Evolutionary conservation across 257 asterid genomes (phyloP).

Genomic region (Anisodus acutangulus): DNA sequence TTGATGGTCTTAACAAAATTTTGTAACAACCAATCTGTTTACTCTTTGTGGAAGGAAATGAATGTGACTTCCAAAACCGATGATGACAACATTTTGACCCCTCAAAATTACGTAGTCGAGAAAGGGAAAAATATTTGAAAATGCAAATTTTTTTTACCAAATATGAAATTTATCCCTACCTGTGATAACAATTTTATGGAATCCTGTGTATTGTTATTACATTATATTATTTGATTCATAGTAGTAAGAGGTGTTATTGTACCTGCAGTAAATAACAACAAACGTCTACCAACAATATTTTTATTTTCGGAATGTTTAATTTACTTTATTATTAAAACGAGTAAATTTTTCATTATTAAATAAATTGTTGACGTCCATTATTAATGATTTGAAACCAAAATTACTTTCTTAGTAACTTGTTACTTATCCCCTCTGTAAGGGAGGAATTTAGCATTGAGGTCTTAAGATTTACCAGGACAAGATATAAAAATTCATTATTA

Average conservation of each 20-base stretch:
- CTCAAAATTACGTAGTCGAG: background rate
- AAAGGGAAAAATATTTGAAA: background rate
- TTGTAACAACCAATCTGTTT: background rate
- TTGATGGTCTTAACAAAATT: background rate
- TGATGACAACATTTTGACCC: background rate
- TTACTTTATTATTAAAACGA: too few species aligned
- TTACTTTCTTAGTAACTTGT: background rate
- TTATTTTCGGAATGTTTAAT: background rate
- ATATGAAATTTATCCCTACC: background rate
- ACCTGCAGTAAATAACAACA: background rate
- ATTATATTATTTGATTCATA: background rate
- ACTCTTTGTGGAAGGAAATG: slow-evolving; percentile 16
- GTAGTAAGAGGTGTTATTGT: background rate
- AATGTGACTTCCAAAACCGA: background rate
- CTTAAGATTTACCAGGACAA: background rate
- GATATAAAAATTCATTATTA: too few species aligned
- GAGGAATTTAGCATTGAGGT: background rate
- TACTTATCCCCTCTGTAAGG: too few species aligned
- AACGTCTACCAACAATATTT: background rate
- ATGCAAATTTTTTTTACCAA: background rate
- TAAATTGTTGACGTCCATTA: background rate
- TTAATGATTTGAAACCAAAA: background rate
- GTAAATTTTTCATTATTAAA: too few species aligned
- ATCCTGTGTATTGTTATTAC: background rate
- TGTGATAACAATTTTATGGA: background rate